Evolutionary conservation across 257 asterid genomes (phyloP).

Genomic region (Scutellaria galericulata): DNA sequence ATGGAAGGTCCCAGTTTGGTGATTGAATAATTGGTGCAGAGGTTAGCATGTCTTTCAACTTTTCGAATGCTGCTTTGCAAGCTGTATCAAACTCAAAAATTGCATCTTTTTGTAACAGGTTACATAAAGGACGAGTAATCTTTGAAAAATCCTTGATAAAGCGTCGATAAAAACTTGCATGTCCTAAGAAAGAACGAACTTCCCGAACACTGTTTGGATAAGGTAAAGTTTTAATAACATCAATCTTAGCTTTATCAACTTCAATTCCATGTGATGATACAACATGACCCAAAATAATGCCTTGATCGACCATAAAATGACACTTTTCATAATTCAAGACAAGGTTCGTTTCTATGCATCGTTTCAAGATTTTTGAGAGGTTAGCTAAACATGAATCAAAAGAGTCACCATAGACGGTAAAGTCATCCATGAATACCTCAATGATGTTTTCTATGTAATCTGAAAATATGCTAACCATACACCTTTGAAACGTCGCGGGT

Average conservation of each 20-base stretch:
- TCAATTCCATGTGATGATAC: too few species aligned
- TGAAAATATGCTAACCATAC: too few species aligned
- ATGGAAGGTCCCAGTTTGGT: too few species aligned
- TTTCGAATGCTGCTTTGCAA: neutral
- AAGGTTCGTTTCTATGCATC: neutral
- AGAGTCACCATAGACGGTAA: neutral
- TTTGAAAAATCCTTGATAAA: constrained; percentile 14
- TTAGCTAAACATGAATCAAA: constrained; percentile 4
- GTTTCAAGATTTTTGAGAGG: neutral
- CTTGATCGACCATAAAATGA: too few species aligned
- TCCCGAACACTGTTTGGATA: constrained; percentile 20
- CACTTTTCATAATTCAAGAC: too few species aligned
- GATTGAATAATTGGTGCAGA: too few species aligned
- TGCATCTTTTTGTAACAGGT: neutral
- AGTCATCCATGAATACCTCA: too few species aligned
- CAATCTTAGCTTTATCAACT: neutral
- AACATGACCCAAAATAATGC: too few species aligned
- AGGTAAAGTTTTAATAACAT: constrained; percentile 6
- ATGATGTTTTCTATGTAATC: too few species aligned
- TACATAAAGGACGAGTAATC: constrained; percentile 5
- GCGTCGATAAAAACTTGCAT: constrained; percentile 20
- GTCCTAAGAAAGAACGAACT: constrained; percentile 5
- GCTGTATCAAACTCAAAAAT: too few species aligned
- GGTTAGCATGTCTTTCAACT: neutral
- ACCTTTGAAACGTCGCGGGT: too few species aligned